Evolutionary conservation across 352 stramenopile genomes (phyloP).

Genomic region (Phytophthora pluvialis): DNA sequence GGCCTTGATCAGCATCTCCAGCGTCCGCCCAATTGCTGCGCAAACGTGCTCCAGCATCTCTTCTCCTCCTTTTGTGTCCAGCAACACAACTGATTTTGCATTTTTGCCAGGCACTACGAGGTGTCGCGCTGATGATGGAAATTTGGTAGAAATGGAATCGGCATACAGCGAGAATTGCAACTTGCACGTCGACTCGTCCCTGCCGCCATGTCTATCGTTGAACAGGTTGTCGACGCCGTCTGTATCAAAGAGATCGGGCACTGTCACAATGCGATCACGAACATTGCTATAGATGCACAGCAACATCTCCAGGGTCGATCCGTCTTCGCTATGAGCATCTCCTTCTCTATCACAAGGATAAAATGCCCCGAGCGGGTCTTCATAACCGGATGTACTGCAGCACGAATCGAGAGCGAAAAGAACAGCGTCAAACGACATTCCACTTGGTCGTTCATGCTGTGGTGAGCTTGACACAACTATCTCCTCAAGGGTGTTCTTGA

Average conservation of each 20-base stretch:
- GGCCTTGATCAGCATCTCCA: constrained; percentile 32
- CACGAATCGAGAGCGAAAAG: constrained; percentile 51
- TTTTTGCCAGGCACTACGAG: constrained; percentile 33
- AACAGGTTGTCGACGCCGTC: constrained; percentile 1
- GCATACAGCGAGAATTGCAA: constrained; percentile 55
- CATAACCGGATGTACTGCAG: constrained; percentile 26
- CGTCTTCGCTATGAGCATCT: constrained; percentile 6
- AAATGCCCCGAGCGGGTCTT: constrained; percentile 16
- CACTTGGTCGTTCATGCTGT: constrained; percentile 9
- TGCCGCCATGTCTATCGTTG: not conserved
- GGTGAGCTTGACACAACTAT: not conserved
- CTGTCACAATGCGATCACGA: constrained; percentile 28
- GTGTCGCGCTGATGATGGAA: constrained; percentile 44
- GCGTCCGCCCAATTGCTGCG: constrained; percentile 37
- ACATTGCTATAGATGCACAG: constrained; percentile 46
- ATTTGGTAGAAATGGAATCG: constrained; percentile 54
- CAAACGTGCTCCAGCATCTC: constrained; percentile 55
- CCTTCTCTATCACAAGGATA: constrained; percentile 11
- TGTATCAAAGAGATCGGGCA: not conserved
- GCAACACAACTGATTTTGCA: constrained; percentile 40
- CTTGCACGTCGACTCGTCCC: constrained; percentile 1
- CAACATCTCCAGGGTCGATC: constrained; percentile 39
- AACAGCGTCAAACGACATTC: constrained; percentile 48
- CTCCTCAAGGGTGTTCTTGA: constrained; percentile 22
- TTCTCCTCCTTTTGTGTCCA: constrained; percentile 48